A percentile compares a stretch with the other conserved stretches of the same genome.
Evolutionary conservation across 2,329 filamentous ascomycete genomes (phyloP).

Genomic region (Nemania bipapillata): DNA sequence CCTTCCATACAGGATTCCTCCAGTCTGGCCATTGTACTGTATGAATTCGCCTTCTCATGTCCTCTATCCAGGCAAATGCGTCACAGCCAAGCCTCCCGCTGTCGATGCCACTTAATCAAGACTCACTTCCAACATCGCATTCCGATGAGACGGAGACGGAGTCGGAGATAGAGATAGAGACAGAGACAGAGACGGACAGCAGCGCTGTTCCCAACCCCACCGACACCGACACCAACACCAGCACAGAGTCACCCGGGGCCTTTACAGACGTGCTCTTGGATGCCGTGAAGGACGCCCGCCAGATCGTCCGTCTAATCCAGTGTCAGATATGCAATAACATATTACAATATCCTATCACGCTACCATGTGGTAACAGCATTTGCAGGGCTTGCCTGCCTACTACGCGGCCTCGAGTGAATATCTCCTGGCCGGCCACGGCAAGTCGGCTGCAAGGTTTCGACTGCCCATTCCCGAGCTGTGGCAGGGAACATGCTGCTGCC

Average conservation of each 20-base stretch:
- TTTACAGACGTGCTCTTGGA: slow-evolving; percentile 53
- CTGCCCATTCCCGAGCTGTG: slow-evolving; percentile 77
- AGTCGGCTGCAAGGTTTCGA: slow-evolving; percentile 74
- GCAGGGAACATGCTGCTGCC: slow-evolving; percentile 75
- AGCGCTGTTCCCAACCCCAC: slow-evolving; percentile 35
- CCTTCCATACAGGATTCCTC: neutral
- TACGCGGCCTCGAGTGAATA: slow-evolving; percentile 71
- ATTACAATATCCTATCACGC: slow-evolving; percentile 73
- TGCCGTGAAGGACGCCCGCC: slow-evolving; percentile 66
- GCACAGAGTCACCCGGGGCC: slow-evolving; percentile 38
- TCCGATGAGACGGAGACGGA: too few relatives aligned
- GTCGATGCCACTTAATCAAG: slow-evolving; percentile 40
- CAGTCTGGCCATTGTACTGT: neutral
- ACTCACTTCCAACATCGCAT: slow-evolving; percentile 32
- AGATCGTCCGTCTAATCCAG: slow-evolving; percentile 78
- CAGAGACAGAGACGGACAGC: slow-evolving; percentile 40
- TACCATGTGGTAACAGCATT: slow-evolving; percentile 83
- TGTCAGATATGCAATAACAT: slow-evolving; percentile 78
- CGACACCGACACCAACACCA: too few relatives aligned
- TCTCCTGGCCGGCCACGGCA: slow-evolving; percentile 79
- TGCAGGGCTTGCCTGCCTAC: slow-evolving; percentile 80
- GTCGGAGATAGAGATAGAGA: too few relatives aligned
- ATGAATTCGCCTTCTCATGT: slow-evolving; percentile 45
- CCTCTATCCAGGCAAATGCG: slow-evolving; percentile 43
- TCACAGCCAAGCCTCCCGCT: slow-evolving; percentile 39